phyloP scores from a whole-genome alignment of 345 rosid genomes.

The Dipteronia sinensis region DNA sequence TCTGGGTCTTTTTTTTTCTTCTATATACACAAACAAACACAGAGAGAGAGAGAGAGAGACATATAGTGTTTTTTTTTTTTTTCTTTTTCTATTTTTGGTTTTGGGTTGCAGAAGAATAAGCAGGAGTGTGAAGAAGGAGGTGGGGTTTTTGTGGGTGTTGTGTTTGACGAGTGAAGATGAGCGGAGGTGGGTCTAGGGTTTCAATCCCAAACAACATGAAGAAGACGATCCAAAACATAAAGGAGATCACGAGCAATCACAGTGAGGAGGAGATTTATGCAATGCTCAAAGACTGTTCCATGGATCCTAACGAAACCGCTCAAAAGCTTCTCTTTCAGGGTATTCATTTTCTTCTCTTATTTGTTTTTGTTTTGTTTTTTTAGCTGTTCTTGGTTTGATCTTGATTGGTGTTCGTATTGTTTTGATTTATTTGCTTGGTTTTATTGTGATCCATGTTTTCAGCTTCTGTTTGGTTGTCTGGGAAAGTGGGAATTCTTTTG shows the following conservation, averaged over 20 bases:
- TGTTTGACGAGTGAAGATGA: conserved; percentile 56
- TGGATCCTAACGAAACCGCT: conserved; percentile 91
- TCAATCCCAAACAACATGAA: conserved; percentile 58
- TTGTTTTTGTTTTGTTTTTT: conserved; percentile 4
- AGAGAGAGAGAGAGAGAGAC: neutral
- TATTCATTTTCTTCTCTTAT: conserved; percentile 13
- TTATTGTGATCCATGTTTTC: conserved; percentile 22
- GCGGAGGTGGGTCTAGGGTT: conserved; percentile 74
- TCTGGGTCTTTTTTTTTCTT: neutral
- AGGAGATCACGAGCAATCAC: conserved; percentile 80
- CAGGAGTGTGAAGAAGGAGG: neutral
- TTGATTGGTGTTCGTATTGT: conserved; percentile 6
- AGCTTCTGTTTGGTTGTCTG: conserved; percentile 7
- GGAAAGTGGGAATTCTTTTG: conserved; percentile 20
- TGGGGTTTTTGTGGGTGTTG: conserved; percentile 3
- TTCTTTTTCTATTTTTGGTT: neutral
- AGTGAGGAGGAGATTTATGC: conserved; percentile 93
- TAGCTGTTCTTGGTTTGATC: neutral
- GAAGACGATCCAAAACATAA: conserved; percentile 70
- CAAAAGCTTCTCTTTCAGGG: conserved; percentile 77
- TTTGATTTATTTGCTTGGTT: conserved; percentile 10
- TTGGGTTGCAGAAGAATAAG: neutral
- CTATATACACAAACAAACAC: neutral
- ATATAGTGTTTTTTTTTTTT: neutral
- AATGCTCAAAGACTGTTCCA: conserved; percentile 84